Evolutionary conservation across 108 stramenopile genomes (phyloP).

Genomic region (Fragilaria radians): DNA sequence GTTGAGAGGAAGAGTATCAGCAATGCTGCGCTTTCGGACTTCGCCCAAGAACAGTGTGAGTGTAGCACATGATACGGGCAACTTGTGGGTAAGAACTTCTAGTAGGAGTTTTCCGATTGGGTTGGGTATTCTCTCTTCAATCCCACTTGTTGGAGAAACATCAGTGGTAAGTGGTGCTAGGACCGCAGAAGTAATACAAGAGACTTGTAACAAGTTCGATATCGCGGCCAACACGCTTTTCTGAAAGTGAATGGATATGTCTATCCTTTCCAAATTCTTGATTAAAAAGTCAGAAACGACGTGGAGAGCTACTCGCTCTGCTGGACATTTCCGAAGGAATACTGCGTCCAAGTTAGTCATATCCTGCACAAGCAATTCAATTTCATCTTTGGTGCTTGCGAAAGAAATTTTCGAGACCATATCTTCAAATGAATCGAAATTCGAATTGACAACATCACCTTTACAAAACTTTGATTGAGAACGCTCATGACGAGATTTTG

Average conservation of each 20-base stretch:
- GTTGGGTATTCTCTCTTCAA: slow-evolving; percentile 1
- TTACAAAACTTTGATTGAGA: not conserved
- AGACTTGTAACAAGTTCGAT: not conserved
- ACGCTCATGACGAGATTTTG: not conserved
- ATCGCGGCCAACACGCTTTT: not conserved
- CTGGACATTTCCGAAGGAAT: not conserved
- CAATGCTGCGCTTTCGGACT: not conserved
- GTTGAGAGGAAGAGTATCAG: not conserved
- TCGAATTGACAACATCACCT: not conserved
- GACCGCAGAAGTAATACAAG: not conserved
- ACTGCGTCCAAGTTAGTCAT: not conserved
- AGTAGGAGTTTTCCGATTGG: not conserved
- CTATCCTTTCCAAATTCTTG: not conserved
- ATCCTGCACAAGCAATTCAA: not conserved
- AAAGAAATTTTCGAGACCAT: not conserved
- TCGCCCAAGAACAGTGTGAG: not conserved
- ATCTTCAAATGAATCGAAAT: not conserved
- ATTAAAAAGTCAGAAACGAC: not conserved
- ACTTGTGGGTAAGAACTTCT: not conserved
- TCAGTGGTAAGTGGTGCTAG: not conserved
- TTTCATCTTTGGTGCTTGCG: not conserved
- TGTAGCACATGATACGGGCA: not conserved
- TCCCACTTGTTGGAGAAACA: not conserved
- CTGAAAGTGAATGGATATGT: not conserved
- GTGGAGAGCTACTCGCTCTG: slow-evolving; percentile 3